phyloP scores from a whole-genome alignment of 257 asterid genomes.

The Solanum acaule region DNA sequence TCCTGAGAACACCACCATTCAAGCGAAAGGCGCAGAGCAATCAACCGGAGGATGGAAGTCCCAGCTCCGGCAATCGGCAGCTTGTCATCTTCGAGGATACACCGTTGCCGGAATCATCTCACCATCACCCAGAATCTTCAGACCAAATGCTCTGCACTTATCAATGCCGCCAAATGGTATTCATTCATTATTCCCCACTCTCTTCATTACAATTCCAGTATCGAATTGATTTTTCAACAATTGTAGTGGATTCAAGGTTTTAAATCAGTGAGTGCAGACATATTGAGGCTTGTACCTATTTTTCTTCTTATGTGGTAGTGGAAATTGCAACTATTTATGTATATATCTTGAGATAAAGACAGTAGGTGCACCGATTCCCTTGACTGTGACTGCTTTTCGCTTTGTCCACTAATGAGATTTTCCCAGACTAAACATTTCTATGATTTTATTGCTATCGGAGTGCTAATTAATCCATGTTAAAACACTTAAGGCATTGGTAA shows the following conservation, averaged over 20 bases:
- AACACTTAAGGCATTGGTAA: not conserved
- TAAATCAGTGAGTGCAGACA: not conserved
- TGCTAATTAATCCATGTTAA: not conserved
- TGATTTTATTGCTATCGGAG: not conserved
- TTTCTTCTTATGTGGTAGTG: not conserved
- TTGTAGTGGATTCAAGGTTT: not conserved
- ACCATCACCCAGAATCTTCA: conserved; percentile 37
- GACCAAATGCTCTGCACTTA: conserved; percentile 95
- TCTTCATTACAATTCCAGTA: not conserved
- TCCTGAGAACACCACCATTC: conserved; percentile 74
- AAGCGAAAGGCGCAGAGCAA: conserved; percentile 60
- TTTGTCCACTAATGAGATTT: not conserved
- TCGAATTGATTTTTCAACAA: not conserved
- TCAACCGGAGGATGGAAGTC: conserved; percentile 46
- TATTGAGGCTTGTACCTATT: not conserved
- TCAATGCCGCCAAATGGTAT: conserved; percentile 98
- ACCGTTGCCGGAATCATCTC: conserved; percentile 44
- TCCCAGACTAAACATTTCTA: not conserved
- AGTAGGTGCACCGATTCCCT: not conserved
- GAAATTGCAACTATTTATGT: not conserved
- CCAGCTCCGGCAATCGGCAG: conserved; percentile 39
- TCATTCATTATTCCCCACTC: not conserved
- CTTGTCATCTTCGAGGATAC: conserved; percentile 70
- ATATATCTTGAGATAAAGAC: not conserved
- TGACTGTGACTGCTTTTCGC: not conserved